Evolutionary conservation across 192 early-diverging fungal genomes (phyloP), one percentile per base, ranked within the genome.

Genomic region (Linnemannia elongata): DNA sequence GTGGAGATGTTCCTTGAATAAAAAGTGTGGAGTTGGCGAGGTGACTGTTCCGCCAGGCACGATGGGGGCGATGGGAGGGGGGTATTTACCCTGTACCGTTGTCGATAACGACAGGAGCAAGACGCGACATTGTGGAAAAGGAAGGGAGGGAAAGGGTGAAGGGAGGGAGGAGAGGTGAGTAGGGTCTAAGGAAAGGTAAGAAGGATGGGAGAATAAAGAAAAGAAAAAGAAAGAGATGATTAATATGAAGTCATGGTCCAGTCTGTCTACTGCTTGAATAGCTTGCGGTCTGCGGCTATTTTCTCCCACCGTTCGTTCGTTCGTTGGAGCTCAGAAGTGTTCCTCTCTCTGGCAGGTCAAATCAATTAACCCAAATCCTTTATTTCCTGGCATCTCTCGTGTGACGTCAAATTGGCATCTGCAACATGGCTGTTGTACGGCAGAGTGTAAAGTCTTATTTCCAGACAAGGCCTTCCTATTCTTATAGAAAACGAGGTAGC

Each of bases 101-200:
- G 92, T 99, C 98, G 87, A 99, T 98, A 86, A 99, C 96, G 55
- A 99, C 96, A 45, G 96, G 93, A 78, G 96, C 94, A 69, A 91
- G 89, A 80, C 83, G 89, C 83, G 85, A 83, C 89, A 91, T 92
- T 57, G 47, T 69, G 15, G 36, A 54, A 45, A 18, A 76, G 1
- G 36, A 20, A 27, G 22, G 36, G 24, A 35, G 52, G 27, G 6
- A 47, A 38, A 39, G 54, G 13, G 12, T 24, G 39, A 12, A 42
- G 55, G 41, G 68, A 69, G n/a, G 22, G 36, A 44, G 54, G 24
- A 69, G 41, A 49, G 15, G 54, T 60, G 54, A 12, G 6, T 10
- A 60, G 10, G 54, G 22, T 60, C n/a, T 22, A n/a, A 33, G 60
- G n/a, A 57, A 17, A 10, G 8, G 55, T 1, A 60, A 35, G 60